Evolutionary conservation across 2,329 filamentous ascomycete species (phyloP).

Genomic region (Pseudogymnoascus sp.): DNA sequence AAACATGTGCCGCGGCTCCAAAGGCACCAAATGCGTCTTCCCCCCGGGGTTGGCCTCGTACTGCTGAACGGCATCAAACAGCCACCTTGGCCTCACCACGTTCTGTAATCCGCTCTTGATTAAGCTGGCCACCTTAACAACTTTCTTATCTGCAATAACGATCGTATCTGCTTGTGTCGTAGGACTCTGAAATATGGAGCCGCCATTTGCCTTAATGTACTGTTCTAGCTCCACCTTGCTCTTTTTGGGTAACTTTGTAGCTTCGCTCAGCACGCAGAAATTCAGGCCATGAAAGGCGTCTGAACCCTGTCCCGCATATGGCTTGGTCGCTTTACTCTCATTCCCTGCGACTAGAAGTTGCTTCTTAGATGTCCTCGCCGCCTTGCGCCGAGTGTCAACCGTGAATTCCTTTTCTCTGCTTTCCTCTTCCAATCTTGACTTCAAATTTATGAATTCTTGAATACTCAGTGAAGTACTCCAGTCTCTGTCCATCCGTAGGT

Average conservation of each 20-base stretch:
- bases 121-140: conserved; percentile 75
- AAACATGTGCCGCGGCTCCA: conserved; percentile 60
- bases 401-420: conserved; percentile 68
- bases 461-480: conserved; percentile 76
- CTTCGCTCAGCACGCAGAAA: conserved; percentile 80
- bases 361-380: conserved; percentile 47
- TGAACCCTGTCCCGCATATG: conserved; percentile 50
- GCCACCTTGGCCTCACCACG: conserved; percentile 73
- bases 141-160: conserved; percentile 69
- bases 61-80: conserved; percentile 58
- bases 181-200: conserved; percentile 67
- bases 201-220: conserved; percentile 76
- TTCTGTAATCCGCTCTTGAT: conserved; percentile 63
- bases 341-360: conserved; percentile 67
- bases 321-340: conserved; percentile 39
- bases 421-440: conserved; percentile 60
- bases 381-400: conserved; percentile 57
- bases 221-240: conserved; percentile 72
- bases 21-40: conserved; percentile 51
- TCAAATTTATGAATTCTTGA: conserved; percentile 68
- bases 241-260: conserved; percentile 59
- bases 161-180: conserved; percentile 54
- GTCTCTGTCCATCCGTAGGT: conserved; percentile 68
- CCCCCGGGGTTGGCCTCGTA: conserved; percentile 40
- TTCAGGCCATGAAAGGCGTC: conserved; percentile 66